Conservation (phyloP, 495 filamentous ascomycete genomes). For the Tuber microsphaerosporum region DNA sequence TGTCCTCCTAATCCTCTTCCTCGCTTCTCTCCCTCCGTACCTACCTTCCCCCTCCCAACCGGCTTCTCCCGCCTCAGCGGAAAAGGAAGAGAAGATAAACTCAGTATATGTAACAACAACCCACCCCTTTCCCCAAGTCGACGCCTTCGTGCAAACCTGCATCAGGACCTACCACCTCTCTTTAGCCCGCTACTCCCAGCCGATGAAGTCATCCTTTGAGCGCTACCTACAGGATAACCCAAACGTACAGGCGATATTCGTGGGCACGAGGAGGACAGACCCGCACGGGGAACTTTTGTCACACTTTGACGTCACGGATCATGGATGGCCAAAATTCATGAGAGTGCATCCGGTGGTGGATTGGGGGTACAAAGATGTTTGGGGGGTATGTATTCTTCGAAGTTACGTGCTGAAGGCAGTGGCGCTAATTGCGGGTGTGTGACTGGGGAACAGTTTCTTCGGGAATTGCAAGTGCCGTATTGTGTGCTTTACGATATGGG, state of each 20-base stretch:
- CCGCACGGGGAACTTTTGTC: constrained; percentile 73
- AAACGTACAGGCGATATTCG: constrained; percentile 72
- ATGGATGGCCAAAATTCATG: constrained; percentile 88
- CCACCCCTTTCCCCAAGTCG: constrained; percentile 76
- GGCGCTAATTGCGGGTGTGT: neutral
- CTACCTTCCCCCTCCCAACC: constrained; percentile 22
- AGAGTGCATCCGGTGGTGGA: constrained; percentile 90
- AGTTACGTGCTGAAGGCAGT: constrained; percentile 7
- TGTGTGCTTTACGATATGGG: constrained; percentile 79
- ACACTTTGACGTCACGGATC: constrained; percentile 78
- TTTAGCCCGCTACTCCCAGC: constrained; percentile 66
- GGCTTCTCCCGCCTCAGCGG: constrained; percentile 19
- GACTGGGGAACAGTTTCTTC: constrained; percentile 58
- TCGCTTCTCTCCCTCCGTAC: constrained; percentile 55
- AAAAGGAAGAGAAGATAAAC: neutral
- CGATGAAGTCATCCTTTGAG: constrained; percentile 72
- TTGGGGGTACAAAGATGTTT: constrained; percentile 94
- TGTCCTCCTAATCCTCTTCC: constrained; percentile 80
- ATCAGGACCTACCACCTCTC: constrained; percentile 62
- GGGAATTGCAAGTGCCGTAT: constrained; percentile 67
- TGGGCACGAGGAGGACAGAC: constrained; percentile 86
- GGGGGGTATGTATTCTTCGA: constrained; percentile 56
- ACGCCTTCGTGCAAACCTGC: constrained; percentile 67
- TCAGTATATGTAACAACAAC: constrained; percentile 72
- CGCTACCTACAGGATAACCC: constrained; percentile 61